These are phyloP conservation scores for Austroboletus festivus DNA, from an alignment of 768 basidiomycete species.

Conservation along the genomic window DNA sequence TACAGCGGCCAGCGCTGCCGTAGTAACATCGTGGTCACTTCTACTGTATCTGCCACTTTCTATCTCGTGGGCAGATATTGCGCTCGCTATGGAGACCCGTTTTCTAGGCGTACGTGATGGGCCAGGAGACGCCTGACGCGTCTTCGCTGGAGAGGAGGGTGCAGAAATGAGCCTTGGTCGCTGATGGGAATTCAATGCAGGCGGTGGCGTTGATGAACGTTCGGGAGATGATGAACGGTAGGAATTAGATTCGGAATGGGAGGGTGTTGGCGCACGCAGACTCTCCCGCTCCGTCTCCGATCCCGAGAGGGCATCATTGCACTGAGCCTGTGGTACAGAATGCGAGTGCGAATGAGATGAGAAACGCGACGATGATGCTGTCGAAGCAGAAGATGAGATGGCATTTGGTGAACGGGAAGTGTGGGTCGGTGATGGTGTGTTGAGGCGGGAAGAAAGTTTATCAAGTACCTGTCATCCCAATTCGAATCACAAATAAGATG, in stretches of 20 bases:
- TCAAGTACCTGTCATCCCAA: conserved; percentile 51
- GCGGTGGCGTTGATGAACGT: conserved; percentile 37
- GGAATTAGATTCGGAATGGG: conserved; percentile 31
- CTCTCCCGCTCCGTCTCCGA: conserved; percentile 82
- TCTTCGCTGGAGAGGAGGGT: conserved; percentile 44
- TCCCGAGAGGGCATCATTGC: conserved; percentile 52
- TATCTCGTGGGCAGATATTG: conserved; percentile 27
- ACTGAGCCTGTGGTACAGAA: conserved; percentile 26
- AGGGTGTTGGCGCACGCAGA: conserved; percentile 31
- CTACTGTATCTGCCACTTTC: conserved; percentile 23
- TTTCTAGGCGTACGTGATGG: conserved; percentile 43
- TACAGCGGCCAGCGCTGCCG: conserved; percentile 59
- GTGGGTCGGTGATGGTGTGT: conserved; percentile 53
- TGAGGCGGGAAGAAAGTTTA: conserved; percentile 61
- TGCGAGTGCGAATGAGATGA: conserved; percentile 33
- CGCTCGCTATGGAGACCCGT: conserved; percentile 37
- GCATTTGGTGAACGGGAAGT: conserved; percentile 36
- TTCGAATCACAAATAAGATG: background rate
- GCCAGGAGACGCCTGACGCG: conserved; percentile 37
- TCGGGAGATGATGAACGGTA: conserved; percentile 40
- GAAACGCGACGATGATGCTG: conserved; percentile 34
- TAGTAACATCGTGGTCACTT: conserved; percentile 41
- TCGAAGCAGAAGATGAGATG: conserved; percentile 35
- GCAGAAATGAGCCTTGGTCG: conserved; percentile 47
- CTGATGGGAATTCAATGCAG: conserved; percentile 18